Evolutionary conservation across 2,329 filamentous ascomycete genomes (phyloP), one percentile per base, ranked within the genome.

Genomic region (Knufia petricola): DNA sequence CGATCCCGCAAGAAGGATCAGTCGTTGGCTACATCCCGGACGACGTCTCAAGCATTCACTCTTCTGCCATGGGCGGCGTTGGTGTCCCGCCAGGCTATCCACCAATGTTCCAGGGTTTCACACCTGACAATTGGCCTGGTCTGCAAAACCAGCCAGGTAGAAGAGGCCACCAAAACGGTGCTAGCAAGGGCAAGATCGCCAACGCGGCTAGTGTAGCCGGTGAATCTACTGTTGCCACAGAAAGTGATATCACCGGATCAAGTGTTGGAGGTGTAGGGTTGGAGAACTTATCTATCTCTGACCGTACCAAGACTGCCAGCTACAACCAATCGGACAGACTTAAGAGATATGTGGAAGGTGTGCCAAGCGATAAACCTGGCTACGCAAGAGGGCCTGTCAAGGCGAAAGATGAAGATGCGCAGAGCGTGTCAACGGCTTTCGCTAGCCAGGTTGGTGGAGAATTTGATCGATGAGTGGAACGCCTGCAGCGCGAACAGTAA

Each of bases 11-110:
- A 4, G 43, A 46, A 37, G 85, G 87, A 37, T 96, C 90, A 2
- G 85, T 95, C 63, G 76, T 95, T 59, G 92, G 90, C 13, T 96
- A 94, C 64, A 95, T 98, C 52, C 87, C 90, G 1, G 92, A 98
- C 60, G 92, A 98, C 65, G 88, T 95, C 34, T 96, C 90, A 7
- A 95, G 89, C 1, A 85, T 98, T 39, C 90, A 96, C 66, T 89
- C 88, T 41, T 95, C 88, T 38, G 83, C 88, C 1, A 79, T 96
- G 45, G 88, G 88, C 48, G 88, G 88, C 31, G 85, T 85, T 30
- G 84, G 83, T n/a, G 74, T 94, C 24, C 76, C 82, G 46, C 82
- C 83, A 41, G 86, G 87, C 20, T 96, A 90, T 64, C 92, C 92
- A 13, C 85, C 86, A 15, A 94, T 95, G 84, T 98, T 98, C 68